Conservation (phyloP, 2,329 filamentous ascomycete genomes). For the Clarireedia monteithiana region DNA sequence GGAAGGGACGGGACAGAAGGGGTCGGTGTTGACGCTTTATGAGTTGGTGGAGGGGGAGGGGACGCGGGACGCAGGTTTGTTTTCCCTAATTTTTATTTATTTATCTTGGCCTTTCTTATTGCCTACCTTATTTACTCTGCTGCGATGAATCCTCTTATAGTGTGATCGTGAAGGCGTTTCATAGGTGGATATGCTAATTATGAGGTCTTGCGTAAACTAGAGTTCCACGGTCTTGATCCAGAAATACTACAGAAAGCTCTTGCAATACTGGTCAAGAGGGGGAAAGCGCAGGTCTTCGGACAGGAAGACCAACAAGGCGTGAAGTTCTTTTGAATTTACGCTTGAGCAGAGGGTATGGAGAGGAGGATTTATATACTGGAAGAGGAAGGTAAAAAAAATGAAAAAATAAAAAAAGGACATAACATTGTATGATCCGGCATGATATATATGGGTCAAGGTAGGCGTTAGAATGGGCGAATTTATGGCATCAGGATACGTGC, state of each 20-base stretch:
- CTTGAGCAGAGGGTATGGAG: too few relatives aligned
- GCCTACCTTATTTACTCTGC: too few relatives aligned
- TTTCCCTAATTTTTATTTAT: constrained; percentile 1
- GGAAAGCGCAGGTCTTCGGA: constrained; percentile 90
- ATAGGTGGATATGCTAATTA: background rate
- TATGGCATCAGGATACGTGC: too few relatives aligned
- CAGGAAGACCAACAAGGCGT: constrained; percentile 82
- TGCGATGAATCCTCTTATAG: too few relatives aligned
- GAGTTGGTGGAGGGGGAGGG: constrained; percentile 85
- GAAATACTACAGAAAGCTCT: constrained; percentile 75
- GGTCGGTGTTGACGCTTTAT: constrained; percentile 83
- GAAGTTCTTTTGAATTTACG: constrained; percentile 71
- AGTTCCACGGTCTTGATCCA: constrained; percentile 82
- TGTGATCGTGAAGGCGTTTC: background rate
- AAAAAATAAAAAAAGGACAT: too few relatives aligned
- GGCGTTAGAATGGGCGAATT: too few relatives aligned
- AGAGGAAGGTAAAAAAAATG: too few relatives aligned
- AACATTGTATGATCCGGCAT: too few relatives aligned
- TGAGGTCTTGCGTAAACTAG: constrained; percentile 33
- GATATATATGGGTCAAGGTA: too few relatives aligned
- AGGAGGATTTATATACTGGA: too few relatives aligned
- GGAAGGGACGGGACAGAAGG: constrained; percentile 82
- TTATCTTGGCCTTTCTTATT: background rate
- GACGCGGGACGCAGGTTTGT: constrained; percentile 57
- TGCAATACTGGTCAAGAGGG: constrained; percentile 74